Evolutionary conservation across 163 green algal genomes (phyloP).

Genomic region (Chlorella variabilis): DNA sequence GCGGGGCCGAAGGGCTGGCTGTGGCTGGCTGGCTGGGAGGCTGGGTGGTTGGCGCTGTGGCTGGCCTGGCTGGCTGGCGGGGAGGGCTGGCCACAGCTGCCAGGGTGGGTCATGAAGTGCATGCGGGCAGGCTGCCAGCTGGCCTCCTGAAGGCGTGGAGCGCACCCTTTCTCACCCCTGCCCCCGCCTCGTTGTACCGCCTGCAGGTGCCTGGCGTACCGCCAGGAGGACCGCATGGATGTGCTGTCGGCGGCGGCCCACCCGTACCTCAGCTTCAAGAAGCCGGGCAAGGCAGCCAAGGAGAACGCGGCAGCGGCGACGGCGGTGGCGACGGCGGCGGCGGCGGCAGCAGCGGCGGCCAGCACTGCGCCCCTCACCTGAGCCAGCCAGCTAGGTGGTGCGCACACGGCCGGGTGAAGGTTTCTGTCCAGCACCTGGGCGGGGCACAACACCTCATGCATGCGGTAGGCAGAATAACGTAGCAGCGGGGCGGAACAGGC

Average conservation of each 20-base stretch:
- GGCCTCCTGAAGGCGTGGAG: too few species aligned
- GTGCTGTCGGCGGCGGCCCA: slow-evolving; percentile 69
- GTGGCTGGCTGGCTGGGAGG: not conserved
- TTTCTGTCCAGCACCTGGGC: too few species aligned
- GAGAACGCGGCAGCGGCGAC: not conserved
- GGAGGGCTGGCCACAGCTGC: too few species aligned
- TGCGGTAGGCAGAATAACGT: too few species aligned
- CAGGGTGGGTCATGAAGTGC: too few species aligned
- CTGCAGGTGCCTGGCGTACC: slow-evolving; percentile 76
- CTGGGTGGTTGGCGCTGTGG: not conserved
- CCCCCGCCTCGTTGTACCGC: too few species aligned
- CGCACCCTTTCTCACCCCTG: too few species aligned
- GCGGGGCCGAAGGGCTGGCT: not conserved
- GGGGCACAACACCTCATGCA: too few species aligned
- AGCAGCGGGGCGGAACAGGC: too few species aligned
- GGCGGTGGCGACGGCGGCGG: not conserved
- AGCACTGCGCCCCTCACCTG: not conserved
- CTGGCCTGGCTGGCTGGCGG: not conserved
- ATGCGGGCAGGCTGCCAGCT: too few species aligned
- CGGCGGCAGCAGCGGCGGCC: not conserved
- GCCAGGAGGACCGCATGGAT: slow-evolving; percentile 75
- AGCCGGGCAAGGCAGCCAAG: slow-evolving; percentile 6
- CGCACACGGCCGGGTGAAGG: too few species aligned
- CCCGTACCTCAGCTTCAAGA: slow-evolving; percentile 75
- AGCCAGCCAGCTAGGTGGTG: too few species aligned